Conservation (phyloP, 2,329 filamentous ascomycete species). For the Colletotrichum melonis region DNA sequence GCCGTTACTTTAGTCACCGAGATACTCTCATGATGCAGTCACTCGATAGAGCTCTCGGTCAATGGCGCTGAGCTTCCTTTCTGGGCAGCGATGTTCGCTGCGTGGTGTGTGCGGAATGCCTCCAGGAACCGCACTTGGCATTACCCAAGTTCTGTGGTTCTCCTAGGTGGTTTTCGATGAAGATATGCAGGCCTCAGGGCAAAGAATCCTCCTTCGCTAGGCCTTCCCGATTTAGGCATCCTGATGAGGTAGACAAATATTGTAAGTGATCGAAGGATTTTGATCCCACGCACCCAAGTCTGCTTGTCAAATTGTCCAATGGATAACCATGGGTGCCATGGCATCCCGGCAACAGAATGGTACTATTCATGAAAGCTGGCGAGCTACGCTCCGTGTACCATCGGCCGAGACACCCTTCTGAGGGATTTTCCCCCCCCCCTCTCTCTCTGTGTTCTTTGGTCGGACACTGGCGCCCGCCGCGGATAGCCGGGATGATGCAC, state of each 20-base stretch:
- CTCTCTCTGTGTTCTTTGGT: not conserved
- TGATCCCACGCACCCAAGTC: not conserved
- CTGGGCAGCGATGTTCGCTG: not conserved
- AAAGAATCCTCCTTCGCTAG: not conserved
- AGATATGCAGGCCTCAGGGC: not conserved
- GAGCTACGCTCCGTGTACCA: not conserved
- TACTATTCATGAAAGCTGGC: not conserved
- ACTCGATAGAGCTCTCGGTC: constrained; percentile 3
- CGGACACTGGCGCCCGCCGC: not conserved
- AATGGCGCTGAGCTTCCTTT: not conserved
- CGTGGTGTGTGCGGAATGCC: not conserved
- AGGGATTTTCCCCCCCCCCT: not conserved
- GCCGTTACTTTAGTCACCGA: not conserved
- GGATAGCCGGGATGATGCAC: constrained; percentile 22
- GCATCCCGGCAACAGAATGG: not conserved
- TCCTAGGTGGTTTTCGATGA: not conserved
- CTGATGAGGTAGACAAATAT: not conserved
- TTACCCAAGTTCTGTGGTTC: not conserved
- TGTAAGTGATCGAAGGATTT: not conserved
- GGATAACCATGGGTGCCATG: not conserved
- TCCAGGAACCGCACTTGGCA: not conserved
- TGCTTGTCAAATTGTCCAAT: not conserved
- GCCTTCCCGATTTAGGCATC: not conserved
- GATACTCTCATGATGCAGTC: not conserved
- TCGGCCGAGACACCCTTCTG: constrained; percentile 22